Base-by-base conservation (phyloP, 2,329 filamentous ascomycete genomes). In the Stylonectria norvegica region DNA sequence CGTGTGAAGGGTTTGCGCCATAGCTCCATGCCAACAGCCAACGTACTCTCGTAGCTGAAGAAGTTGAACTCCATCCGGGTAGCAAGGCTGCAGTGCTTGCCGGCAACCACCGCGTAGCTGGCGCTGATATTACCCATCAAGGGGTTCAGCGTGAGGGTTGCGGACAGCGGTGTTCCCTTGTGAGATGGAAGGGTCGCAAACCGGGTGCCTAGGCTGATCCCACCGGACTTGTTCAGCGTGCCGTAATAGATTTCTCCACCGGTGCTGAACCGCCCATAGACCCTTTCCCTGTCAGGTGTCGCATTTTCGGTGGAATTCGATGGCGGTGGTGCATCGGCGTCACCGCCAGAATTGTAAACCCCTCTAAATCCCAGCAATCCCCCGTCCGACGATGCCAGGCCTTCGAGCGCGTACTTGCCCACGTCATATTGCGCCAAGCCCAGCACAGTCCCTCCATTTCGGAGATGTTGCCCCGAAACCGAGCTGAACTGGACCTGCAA, bases 211-310 rank as follows among this genome's bases (percentile, higher is more conserved):
- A 94, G 79, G 48, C 89, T 95, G 61, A 96, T 80, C 33, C 93
- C 93, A 34, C 91, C 88, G 16, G 89, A 89, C 60, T 96, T 96
- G 63, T 96, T 97, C 43, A 96, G 69, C 1, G 90, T 85, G 16
- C 91, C 93, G 69, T 98, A 98, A 69, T 97, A 98, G 23, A 95
- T 74, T 65, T 98, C 93, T 40, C 83, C 91, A 23, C 93, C 93
- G 3, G 88, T 87, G 57, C 88, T 95, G 61, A 97, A 89, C 15
- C 91, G 82, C 7, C 86, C 90, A 68, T 81, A 85, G 43, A 83
- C 79, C 52, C 75, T 78, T 59, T 85, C 81, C 43, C 65, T 70
- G 30, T 79, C 71, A 1, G 54, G 48, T 20, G 59, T 57, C 25
- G 53, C 50, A 25, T 49, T 50, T 4, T 55, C 53, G 10, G 40